These are phyloP conservation scores for Rhodotorula babjevae DNA, from an alignment of 768 basidiomycete genomes.

Conservation along the genomic window DNA sequence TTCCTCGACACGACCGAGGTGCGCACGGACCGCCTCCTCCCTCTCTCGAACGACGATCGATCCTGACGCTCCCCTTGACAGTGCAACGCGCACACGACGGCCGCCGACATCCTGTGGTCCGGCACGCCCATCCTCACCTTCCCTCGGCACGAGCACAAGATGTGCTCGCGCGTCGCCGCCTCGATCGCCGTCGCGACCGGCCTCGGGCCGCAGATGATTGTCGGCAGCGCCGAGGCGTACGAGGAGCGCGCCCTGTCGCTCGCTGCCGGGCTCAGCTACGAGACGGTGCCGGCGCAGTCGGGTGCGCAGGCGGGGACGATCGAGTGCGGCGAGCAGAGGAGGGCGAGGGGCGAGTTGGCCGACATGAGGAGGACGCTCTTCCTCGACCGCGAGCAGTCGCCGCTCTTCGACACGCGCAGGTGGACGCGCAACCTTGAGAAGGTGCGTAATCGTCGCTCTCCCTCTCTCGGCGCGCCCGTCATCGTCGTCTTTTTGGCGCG, in stretches of 20 bases:
- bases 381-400: conserved; percentile 50
- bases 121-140: conserved; percentile 56
- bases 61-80: conserved; percentile 25
- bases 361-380: conserved; percentile 52
- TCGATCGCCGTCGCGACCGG: conserved; percentile 55
- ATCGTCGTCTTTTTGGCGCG: accelerated
- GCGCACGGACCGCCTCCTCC: conserved; percentile 11
- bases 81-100: conserved; percentile 58
- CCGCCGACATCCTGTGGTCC: conserved; percentile 56
- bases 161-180: conserved; percentile 56
- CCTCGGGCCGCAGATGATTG: conserved; percentile 54
- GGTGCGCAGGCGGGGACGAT: conserved; percentile 16
- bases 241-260: conserved; percentile 53
- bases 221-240: conserved; percentile 51
- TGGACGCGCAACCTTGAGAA: conserved; percentile 56
- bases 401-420: conserved; percentile 54
- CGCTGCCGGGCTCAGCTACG: conserved; percentile 45
- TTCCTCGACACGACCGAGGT: conserved; percentile 58
- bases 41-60: background rate
- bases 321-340: conserved; percentile 28
- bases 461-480: background rate
- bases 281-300: conserved; percentile 1
- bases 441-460: background rate
- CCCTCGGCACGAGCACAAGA: conserved; percentile 52
- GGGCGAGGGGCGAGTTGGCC: conserved; percentile 48